Conservation (phyloP, 495 filamentous ascomycete species). For the Lichina pygmaea region DNA sequence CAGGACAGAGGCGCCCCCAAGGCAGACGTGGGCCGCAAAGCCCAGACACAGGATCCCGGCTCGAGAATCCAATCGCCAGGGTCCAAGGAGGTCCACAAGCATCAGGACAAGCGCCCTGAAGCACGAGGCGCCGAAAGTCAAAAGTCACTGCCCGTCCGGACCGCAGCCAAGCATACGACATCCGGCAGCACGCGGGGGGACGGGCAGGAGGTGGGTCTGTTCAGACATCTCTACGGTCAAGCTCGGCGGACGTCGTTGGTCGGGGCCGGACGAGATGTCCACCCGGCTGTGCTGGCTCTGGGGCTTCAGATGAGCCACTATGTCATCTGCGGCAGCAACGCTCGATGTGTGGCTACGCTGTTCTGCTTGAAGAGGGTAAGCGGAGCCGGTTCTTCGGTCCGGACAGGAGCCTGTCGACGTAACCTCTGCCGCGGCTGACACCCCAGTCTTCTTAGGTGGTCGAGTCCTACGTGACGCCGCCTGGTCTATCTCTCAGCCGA, state of each 20-base stretch:
- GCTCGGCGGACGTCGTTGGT: slow-evolving; percentile 40
- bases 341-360: slow-evolving; percentile 64
- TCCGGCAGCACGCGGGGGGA: slow-evolving; percentile 24
- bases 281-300: slow-evolving; percentile 60
- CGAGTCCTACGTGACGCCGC: slow-evolving; percentile 68
- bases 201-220: slow-evolving; percentile 49
- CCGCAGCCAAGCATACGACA: slow-evolving; percentile 17
- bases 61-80: slow-evolving; percentile 3
- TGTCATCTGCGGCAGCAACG: slow-evolving; percentile 68
- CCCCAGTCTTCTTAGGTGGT: slow-evolving; percentile 35
- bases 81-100: slow-evolving; percentile 8
- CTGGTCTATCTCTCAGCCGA: slow-evolving; percentile 54
- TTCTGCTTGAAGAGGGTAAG: slow-evolving; percentile 63
- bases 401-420: neutral
- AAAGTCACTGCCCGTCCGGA: slow-evolving; percentile 13
- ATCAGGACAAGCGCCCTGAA: neutral
- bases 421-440: neutral
- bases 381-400: neutral
- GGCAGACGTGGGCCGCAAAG: too few relatives aligned
- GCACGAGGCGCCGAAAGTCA: slow-evolving; percentile 12
- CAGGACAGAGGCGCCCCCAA: slow-evolving; percentile 6
- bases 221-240: slow-evolving; percentile 64
- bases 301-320: slow-evolving; percentile 82
- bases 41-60: too few relatives aligned
- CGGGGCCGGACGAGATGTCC: slow-evolving; percentile 65